These are phyloP conservation scores for Wakefieldia striispora DNA, from an alignment of 768 basidiomycete species.

Conservation along the genomic window DNA sequence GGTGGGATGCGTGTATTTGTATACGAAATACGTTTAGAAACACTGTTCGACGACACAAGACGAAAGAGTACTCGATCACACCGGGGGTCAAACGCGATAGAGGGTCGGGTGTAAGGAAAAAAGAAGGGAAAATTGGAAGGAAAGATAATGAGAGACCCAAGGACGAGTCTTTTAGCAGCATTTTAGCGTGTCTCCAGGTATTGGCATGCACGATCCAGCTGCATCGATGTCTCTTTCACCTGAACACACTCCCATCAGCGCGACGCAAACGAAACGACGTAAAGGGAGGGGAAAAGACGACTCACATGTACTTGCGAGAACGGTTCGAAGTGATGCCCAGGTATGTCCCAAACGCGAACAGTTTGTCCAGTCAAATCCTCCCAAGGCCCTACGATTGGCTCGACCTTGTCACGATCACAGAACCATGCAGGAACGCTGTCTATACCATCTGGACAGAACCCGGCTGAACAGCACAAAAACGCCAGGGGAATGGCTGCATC, in stretches of 20 bases:
- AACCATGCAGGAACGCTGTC: slow-evolving; percentile 51
- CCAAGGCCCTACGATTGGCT: slow-evolving; percentile 44
- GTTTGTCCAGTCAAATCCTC: slow-evolving; percentile 36
- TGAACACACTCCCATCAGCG: slow-evolving; percentile 1
- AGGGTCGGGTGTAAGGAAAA: no score
- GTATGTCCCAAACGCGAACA: slow-evolving; percentile 51
- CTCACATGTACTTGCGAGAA: slow-evolving; percentile 54
- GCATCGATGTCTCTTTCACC: slow-evolving; percentile 23
- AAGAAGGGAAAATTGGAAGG: no score
- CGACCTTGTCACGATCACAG: slow-evolving; percentile 39
- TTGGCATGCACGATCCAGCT: slow-evolving; percentile 21
- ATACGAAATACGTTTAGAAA: no score
- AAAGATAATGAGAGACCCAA: no score
- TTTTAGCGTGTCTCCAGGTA: slow-evolving; percentile 7
- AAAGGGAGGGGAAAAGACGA: neutral
- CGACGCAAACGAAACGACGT: neutral
- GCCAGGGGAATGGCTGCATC: slow-evolving; percentile 36
- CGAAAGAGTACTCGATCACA: no score
- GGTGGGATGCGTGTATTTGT: no score
- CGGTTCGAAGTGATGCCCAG: slow-evolving; percentile 64
- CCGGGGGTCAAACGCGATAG: no score
- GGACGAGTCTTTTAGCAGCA: no score
- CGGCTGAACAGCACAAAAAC: slow-evolving; percentile 53
- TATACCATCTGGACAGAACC: slow-evolving; percentile 35
- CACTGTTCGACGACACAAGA: no score